Percentiles rank a stretch among this genome's conserved stretches.
Conservation (phyloP, 108 stramenopile genomes). For the Pseudonitzschia delicatissima region DNA sequence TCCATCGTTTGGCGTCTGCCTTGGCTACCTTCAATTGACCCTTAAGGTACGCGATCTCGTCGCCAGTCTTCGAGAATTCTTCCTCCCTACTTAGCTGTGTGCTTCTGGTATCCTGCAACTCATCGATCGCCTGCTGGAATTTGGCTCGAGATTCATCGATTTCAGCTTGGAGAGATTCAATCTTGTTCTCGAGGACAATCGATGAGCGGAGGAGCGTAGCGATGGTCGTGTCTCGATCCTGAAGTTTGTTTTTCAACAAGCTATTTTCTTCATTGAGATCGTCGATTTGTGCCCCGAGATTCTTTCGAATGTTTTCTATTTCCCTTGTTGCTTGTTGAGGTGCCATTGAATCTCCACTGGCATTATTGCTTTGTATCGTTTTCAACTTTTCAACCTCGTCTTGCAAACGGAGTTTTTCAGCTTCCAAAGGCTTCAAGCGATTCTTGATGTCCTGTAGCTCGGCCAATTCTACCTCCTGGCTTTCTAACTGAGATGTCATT, state of each 20-base stretch:
- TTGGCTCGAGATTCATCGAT: constrained; percentile 29
- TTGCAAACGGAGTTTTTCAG: constrained; percentile 8
- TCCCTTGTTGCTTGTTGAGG: neutral
- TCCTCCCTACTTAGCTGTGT: neutral
- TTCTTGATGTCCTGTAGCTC: neutral
- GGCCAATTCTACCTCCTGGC: constrained; percentile 13
- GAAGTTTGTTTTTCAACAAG: constrained; percentile 39
- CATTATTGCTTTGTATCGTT: neutral
- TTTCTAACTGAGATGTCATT: constrained; percentile 12
- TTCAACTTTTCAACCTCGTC: constrained; percentile 28
- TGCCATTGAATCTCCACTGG: neutral
- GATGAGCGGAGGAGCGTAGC: constrained; percentile 64
- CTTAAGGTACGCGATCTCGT: constrained; percentile 24
- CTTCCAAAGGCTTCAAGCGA: constrained; percentile 2
- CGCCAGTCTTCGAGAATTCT: constrained; percentile 28
- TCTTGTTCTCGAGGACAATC: constrained; percentile 51
- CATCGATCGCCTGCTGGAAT: constrained; percentile 4
- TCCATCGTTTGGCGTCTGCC: constrained; percentile 29
- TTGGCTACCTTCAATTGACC: constrained; percentile 37
- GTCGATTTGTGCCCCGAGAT: constrained; percentile 16
- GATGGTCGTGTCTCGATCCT: constrained; percentile 76
- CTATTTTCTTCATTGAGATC: constrained; percentile 26
- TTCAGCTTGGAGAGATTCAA: constrained; percentile 42
- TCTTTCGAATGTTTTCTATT: neutral
- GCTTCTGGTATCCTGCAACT: constrained; percentile 19